Evolutionary conservation across 257 asterid genomes (phyloP), one percentile per base, ranked within the genome.

Genomic region (Thymus quinquecostatus): DNA sequence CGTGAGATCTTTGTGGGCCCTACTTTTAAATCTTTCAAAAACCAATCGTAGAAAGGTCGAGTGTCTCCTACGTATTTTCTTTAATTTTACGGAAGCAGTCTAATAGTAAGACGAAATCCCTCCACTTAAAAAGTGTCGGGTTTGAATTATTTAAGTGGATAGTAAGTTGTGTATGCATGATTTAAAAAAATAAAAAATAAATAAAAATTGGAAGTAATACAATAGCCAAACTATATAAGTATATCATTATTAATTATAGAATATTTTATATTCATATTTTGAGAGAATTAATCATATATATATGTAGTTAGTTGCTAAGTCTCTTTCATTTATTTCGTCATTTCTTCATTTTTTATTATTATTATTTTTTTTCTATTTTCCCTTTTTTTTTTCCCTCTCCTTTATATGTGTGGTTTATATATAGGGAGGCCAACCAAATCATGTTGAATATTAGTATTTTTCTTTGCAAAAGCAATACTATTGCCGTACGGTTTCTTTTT

Each of bases 1-100:
- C 58, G 61, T 72, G 71, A 72, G 62, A 78, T 78, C 71, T 73
- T 78, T 61, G 75, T 78, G 78, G 82, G 75, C n/a, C 68, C 36
- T 30, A 33, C 14, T 6, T 32, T 14, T 66, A 60, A 13, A 38
- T 45, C 14, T 10, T 66, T 36, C 64, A 51, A 51, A 21, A 38
- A 38, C 69, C 75, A 72, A 72, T 59, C 59, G 32, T 11, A 49
- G 13, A 40, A 33, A 5, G 8, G 45, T 11, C 2, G 21, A 21
- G 21, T 21, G 21, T 21, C 21, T 21, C 21, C 21, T 21, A 21
- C 21, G 21, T 21, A 21, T 21, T 21, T 21, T 21, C 21, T 21
- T 21, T 21, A 21, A 21, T 21, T 21, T 21, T 21, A 21, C 21
- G 21, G 21, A 21, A 21, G 21, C 21, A 21, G 21, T 21, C 21